phyloP scores from a whole-genome alignment of 495 filamentous ascomycete species.

The Pyrenula massariospora region DNA sequence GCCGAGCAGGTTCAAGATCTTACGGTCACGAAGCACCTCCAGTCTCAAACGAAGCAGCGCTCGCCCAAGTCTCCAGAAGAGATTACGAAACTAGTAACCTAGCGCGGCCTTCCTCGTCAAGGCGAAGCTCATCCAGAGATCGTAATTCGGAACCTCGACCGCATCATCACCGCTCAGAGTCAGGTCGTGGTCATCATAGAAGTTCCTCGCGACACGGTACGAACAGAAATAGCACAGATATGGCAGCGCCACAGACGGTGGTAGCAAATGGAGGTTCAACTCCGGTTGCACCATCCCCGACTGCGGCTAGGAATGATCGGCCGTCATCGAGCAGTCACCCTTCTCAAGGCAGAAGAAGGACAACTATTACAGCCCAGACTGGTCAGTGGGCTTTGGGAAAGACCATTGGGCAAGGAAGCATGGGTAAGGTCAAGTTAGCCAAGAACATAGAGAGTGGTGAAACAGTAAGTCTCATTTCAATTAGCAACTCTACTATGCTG shows the following conservation, averaged over 20 bases:
- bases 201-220: background rate
- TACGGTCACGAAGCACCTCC: conserved; percentile 38
- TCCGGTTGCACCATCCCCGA: conserved; percentile 28
- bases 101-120: conserved; percentile 32
- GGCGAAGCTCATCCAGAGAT: conserved; percentile 43
- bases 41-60: conserved; percentile 35
- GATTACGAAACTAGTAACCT: conserved; percentile 47
- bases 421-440: conserved; percentile 90
- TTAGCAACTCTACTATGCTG: background rate
- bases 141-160: conserved; percentile 33
- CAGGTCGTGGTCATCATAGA: conserved; percentile 15
- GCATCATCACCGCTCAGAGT: conserved; percentile 38
- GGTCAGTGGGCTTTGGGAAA: conserved; percentile 91
- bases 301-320: conserved; percentile 24
- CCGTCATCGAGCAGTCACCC: conserved; percentile 29
- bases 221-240: background rate
- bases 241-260: background rate
- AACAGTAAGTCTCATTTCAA: conserved; percentile 42
- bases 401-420: conserved; percentile 94
- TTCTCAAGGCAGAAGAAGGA: conserved; percentile 51
- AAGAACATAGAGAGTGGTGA: conserved; percentile 71
- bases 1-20: conserved; percentile 35
- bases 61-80: conserved; percentile 40
- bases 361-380: conserved; percentile 69
- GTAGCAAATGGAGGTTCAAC: conserved; percentile 5